Percentiles rank a stretch among this genome's conserved stretches.
Evolutionary conservation across 257 asterid genomes (phyloP).

Genomic region (Petunia axillaris): DNA sequence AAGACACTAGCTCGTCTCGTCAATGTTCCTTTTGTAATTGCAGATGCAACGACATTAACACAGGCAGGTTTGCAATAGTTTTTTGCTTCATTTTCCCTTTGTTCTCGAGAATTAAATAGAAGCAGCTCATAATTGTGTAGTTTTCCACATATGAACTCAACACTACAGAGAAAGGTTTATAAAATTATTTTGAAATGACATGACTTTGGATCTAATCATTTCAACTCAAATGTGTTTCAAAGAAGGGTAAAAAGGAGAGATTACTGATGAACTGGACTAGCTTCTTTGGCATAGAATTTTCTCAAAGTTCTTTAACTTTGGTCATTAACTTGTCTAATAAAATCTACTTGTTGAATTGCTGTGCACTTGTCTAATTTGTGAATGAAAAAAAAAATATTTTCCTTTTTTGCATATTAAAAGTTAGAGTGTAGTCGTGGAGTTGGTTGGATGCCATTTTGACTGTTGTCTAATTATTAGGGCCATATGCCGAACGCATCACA

Average conservation of each 20-base stretch:
- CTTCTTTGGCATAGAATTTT: neutral
- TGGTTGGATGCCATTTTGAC: neutral
- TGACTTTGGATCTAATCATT: neutral
- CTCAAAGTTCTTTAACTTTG: neutral
- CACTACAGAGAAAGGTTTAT: too few relatives aligned
- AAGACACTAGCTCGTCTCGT: slow-evolving; percentile 90
- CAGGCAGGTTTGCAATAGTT: slow-evolving; percentile 86
- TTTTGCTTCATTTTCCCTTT: slow-evolving; percentile 16
- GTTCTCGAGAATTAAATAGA: neutral
- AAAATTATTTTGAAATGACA: too few relatives aligned
- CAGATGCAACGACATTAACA: slow-evolving; percentile 91
- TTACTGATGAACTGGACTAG: neutral
- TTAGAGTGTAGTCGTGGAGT: neutral
- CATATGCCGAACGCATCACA: too few relatives aligned
- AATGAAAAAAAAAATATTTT: neutral
- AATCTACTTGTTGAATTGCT: neutral
- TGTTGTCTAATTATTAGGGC: too few relatives aligned
- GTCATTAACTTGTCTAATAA: neutral
- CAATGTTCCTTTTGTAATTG: slow-evolving; percentile 87
- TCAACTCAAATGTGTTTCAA: neutral
- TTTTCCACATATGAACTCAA: neutral
- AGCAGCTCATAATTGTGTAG: slow-evolving; percentile 10
- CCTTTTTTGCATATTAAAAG: neutral
- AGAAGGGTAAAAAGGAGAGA: neutral
- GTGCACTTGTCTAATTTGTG: neutral